phyloP scores from a whole-genome alignment of 1,139 yeast species.

The Williopsis jadinii region DNA sequence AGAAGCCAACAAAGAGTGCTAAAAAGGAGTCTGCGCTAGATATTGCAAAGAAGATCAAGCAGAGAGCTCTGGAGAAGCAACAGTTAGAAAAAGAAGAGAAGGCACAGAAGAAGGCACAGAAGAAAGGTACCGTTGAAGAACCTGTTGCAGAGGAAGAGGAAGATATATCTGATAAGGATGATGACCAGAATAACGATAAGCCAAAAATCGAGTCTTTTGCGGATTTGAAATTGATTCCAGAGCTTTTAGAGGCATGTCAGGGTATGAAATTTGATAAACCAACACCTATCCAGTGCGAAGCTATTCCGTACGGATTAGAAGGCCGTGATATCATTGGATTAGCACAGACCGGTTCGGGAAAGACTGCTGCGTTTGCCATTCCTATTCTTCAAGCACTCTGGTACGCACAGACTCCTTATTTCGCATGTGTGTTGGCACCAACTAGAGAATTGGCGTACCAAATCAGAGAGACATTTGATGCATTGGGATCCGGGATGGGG shows the following conservation, averaged over 20 bases:
- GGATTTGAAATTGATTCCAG: slow-evolving; percentile 65
- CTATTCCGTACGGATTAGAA: slow-evolving; percentile 86
- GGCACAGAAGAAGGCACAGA: neutral
- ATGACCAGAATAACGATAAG: neutral
- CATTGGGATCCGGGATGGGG: slow-evolving; percentile 88
- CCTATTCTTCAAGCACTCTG: slow-evolving; percentile 89
- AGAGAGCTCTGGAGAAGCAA: slow-evolving; percentile 38
- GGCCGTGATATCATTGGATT: slow-evolving; percentile 80
- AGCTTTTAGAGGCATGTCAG: slow-evolving; percentile 72
- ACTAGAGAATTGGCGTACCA: slow-evolving; percentile 97
- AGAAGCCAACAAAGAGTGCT: slow-evolving; percentile 15
- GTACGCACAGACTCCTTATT: slow-evolving; percentile 83
- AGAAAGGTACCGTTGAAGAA: slow-evolving; percentile 2
- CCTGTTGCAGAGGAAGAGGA: slow-evolving; percentile 6
- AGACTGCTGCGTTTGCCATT: slow-evolving; percentile 81
- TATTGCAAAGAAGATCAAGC: slow-evolving; percentile 42
- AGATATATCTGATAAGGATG: slow-evolving; percentile 1
- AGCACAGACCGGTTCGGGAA: slow-evolving; percentile 83
- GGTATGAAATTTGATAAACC: slow-evolving; percentile 59
- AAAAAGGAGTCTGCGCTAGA: slow-evolving; percentile 24
- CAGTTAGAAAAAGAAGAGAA: slow-evolving; percentile 14
- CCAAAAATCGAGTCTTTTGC: slow-evolving; percentile 30
- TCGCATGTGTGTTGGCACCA: slow-evolving; percentile 88
- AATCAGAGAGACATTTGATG: slow-evolving; percentile 91
- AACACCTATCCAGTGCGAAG: slow-evolving; percentile 87